Conservation (phyloP, 805 yeast species). For the Barnettozyma pratensis region DNA sequence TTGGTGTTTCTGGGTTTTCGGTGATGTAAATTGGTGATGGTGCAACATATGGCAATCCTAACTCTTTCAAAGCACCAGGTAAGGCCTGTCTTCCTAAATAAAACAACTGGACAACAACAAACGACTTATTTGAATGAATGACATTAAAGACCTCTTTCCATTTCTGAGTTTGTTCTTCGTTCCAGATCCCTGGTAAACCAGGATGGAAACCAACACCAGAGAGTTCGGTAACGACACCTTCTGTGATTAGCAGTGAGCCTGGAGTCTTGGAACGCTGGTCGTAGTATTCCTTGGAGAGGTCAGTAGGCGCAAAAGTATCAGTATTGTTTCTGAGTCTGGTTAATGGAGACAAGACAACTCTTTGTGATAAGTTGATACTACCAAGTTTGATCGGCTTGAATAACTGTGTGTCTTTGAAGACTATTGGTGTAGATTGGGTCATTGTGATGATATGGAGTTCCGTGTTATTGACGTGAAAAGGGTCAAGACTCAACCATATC, state of each 20-base stretch:
- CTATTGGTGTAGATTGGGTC: not conserved
- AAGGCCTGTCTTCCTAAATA: conserved; percentile 33
- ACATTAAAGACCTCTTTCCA: conserved; percentile 43
- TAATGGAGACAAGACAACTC: conserved; percentile 43
- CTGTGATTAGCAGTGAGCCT: conserved; percentile 56
- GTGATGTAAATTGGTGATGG: conserved; percentile 30
- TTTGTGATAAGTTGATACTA: conserved; percentile 27
- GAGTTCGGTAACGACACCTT: conserved; percentile 44
- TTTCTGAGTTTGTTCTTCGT: conserved; percentile 37
- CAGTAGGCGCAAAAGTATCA: conserved; percentile 30
- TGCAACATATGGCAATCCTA: conserved; percentile 31
- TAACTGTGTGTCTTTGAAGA: conserved; percentile 17
- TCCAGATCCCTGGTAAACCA: conserved; percentile 44
- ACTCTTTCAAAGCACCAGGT: conserved; percentile 27
- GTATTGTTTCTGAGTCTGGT: conserved; percentile 37
- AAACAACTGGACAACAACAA: conserved; percentile 44
- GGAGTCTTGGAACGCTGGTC: conserved; percentile 45
- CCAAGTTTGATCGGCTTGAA: conserved; percentile 38
- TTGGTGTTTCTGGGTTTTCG: conserved; percentile 1
- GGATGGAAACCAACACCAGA: conserved; percentile 32
- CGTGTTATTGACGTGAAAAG: not conserved
- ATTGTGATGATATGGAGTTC: not conserved
- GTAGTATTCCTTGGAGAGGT: conserved; percentile 46
- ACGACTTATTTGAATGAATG: conserved; percentile 44
- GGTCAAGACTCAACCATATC: conserved; percentile 24